Percentiles rank a stretch among this genome's conserved stretches.
phyloP scores from a whole-genome alignment of 805 yeast genomes.

The Yarrowia phangngaensis region DNA sequence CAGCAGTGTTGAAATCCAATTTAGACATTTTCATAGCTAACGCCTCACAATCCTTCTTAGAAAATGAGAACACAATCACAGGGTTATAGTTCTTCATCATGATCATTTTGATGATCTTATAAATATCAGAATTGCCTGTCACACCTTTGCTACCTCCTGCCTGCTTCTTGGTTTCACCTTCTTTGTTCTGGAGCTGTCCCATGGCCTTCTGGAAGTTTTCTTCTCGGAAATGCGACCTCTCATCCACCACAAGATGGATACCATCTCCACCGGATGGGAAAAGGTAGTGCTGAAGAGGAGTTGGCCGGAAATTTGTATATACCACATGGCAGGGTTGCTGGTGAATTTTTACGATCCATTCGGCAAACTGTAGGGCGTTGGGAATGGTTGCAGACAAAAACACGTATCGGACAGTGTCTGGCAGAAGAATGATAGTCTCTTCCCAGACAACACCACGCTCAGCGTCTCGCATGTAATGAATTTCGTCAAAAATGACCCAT shows the following conservation, averaged over 20 bases:
- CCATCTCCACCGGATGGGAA: slow-evolving; percentile 99
- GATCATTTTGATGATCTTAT: slow-evolving; percentile 95
- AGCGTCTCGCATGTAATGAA: slow-evolving; percentile 96
- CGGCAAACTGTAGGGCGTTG: slow-evolving; percentile 96
- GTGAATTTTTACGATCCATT: slow-evolving; percentile 95
- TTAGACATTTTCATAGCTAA: slow-evolving; percentile 94
- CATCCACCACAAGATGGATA: slow-evolving; percentile 95
- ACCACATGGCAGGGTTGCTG: slow-evolving; percentile 97
- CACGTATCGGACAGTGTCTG: slow-evolving; percentile 93
- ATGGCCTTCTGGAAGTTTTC: slow-evolving; percentile 98
- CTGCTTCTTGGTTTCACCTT: slow-evolving; percentile 80
- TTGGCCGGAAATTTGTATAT: slow-evolving; percentile 97
- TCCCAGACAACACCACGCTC: slow-evolving; percentile 99
- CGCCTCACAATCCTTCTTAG: slow-evolving; percentile 94
- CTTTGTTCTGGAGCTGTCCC: slow-evolving; percentile 80
- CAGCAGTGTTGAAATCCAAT: slow-evolving; percentile 88
- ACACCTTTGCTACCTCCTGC: slow-evolving; percentile 85
- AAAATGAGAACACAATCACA: slow-evolving; percentile 96
- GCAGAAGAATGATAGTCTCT: slow-evolving; percentile 90
- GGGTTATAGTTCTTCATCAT: slow-evolving; percentile 96
- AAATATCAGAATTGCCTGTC: slow-evolving; percentile 77
- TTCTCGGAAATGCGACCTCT: slow-evolving; percentile 91
- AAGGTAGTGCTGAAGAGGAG: slow-evolving; percentile 94
- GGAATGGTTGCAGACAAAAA: slow-evolving; percentile 96
- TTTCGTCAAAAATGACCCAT: slow-evolving; percentile 97